phyloP scores from a whole-genome alignment of 306 rosid species.

The Ormosia emarginata region DNA sequence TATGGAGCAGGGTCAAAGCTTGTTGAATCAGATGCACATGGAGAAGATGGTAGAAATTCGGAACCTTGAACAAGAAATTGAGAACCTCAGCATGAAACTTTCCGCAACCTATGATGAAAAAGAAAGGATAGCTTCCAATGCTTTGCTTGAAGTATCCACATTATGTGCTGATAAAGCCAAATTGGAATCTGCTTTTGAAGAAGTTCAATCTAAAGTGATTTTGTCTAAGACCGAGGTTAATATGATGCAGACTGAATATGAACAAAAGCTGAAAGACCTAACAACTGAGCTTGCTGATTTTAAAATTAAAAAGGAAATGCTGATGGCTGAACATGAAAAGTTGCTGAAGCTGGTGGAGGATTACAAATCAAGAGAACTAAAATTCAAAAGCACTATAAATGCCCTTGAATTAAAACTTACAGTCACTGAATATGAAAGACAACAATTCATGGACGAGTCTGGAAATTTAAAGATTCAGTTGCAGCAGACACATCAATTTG shows the following conservation, averaged over 20 bases:
- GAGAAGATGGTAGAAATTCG: constrained; percentile 50
- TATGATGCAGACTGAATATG: constrained; percentile 35
- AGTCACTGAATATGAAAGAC: constrained; percentile 43
- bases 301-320: constrained; percentile 37
- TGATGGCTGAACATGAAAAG: constrained; percentile 41
- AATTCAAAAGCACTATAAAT: constrained; percentile 29
- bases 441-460: constrained; percentile 44
- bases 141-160: constrained; percentile 40
- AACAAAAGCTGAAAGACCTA: constrained; percentile 41
- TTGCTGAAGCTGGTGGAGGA: constrained; percentile 45
- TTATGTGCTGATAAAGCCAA: constrained; percentile 37
- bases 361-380: constrained; percentile 43
- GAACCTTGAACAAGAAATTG: constrained; percentile 46
- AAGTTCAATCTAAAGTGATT: constrained; percentile 39
- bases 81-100: constrained; percentile 41
- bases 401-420: constrained; percentile 47
- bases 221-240: constrained; percentile 35
- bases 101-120: constrained; percentile 46
- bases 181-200: constrained; percentile 47
- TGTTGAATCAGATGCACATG: constrained; percentile 42
- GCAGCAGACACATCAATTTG: constrained; percentile 36
- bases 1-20: constrained; percentile 40
- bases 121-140: constrained; percentile 43
- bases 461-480: constrained; percentile 33
- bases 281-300: constrained; percentile 38